Conservation (phyloP, 202 grass and related monocot species). For the Dendrocalamus latiflorus region DNA sequence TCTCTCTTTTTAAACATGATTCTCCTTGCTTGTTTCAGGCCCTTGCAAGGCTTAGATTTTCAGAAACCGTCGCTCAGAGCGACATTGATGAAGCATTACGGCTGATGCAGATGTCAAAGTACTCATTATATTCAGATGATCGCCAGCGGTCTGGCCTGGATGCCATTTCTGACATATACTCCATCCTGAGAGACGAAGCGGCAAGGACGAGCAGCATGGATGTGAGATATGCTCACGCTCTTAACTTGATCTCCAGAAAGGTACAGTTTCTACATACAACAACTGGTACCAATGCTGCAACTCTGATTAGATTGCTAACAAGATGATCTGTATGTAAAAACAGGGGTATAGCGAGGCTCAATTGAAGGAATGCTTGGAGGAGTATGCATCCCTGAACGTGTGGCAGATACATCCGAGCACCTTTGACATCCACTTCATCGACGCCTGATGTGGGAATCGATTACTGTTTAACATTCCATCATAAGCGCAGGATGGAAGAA, state of each 20-base stretch:
- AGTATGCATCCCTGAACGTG: conserved; percentile 94
- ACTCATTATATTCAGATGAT: conserved; percentile 88
- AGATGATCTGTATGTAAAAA: conserved; percentile 12
- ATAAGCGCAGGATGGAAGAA: neutral
- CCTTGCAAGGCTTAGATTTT: conserved; percentile 93
- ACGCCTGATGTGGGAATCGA: conserved; percentile 40
- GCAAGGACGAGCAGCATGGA: conserved; percentile 79
- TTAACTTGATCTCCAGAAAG: conserved; percentile 99
- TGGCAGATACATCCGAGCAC: conserved; percentile 98
- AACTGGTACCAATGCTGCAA: neutral
- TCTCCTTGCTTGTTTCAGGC: conserved; percentile 42
- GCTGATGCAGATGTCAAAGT: conserved; percentile 99
- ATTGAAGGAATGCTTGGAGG: conserved; percentile 93
- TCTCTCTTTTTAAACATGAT: neutral
- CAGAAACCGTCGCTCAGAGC: conserved; percentile 82
- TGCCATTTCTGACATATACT: conserved; percentile 98
- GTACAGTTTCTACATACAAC: conserved; percentile 30
- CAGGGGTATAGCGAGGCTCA: conserved; percentile 96
- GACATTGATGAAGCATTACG: conserved; percentile 91
- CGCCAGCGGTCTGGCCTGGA: conserved; percentile 91
- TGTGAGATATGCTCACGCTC: conserved; percentile 85
- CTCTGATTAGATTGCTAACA: neutral
- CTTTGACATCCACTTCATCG: conserved; percentile 92
- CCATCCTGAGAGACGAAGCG: conserved; percentile 89
- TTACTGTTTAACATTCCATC: conserved; percentile 16